These are phyloP conservation scores for Nitzschia palea DNA, from an alignment of 108 stramenopile species.

Conservation along the genomic window DNA sequence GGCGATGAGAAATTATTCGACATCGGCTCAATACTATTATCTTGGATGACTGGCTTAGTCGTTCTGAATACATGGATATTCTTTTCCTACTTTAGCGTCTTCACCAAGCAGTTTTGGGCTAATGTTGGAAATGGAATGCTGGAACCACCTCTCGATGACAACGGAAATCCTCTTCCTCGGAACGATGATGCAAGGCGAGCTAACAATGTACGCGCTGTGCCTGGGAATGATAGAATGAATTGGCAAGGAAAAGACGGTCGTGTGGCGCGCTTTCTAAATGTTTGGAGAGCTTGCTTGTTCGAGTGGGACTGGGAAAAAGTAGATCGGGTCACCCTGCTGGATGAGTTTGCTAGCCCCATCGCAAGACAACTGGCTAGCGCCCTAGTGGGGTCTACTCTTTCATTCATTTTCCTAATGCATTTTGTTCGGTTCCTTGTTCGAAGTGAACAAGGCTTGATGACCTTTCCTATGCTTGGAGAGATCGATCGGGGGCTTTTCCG, in stretches of 20 bases:
- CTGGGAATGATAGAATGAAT: neutral
- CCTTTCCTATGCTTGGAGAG: conserved; percentile 22
- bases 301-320: conserved; percentile 81
- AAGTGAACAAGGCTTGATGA: conserved; percentile 4
- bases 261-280: conserved; percentile 53
- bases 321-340: conserved; percentile 50
- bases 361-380: conserved; percentile 38
- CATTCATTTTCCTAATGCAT: conserved; percentile 14
- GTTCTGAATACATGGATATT: conserved; percentile 68
- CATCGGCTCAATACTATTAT: conserved; percentile 8
- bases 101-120: conserved; percentile 68
- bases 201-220: conserved; percentile 5
- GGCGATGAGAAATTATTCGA: conserved; percentile 19
- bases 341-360: conserved; percentile 63
- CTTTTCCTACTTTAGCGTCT: conserved; percentile 50
- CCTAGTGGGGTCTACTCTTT: conserved; percentile 45
- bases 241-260: conserved; percentile 77
- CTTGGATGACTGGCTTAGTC: conserved; percentile 60
- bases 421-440: conserved; percentile 12
- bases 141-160: conserved; percentile 41
- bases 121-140: conserved; percentile 41
- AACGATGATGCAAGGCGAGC: conserved; percentile 27
- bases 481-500: conserved; percentile 33
- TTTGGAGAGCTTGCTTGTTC: conserved; percentile 34
- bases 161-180: conserved; percentile 27